Conservation (phyloP, 768 basidiomycete genomes). For the Pluteus cervinus region DNA sequence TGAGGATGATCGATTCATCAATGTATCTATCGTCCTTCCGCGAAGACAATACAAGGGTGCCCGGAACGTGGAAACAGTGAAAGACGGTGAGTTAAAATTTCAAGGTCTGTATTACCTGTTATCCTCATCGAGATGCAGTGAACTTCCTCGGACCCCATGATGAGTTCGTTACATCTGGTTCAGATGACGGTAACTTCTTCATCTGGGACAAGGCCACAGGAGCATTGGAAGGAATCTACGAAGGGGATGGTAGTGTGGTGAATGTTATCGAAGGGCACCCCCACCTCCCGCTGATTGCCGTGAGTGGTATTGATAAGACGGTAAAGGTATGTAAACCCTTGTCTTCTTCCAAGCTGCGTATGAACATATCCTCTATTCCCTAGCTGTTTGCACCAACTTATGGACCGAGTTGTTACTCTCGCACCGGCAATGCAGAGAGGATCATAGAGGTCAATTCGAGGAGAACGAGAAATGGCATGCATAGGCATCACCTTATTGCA, state of each 20-base stretch:
- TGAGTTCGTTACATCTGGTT: constrained; percentile 77
- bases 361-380: constrained; percentile 5
- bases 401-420: constrained; percentile 46
- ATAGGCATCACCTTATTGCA: constrained; percentile 20
- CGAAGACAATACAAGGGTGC: constrained; percentile 60
- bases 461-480: constrained; percentile 22
- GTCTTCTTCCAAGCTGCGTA: background rate
- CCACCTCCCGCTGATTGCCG: constrained; percentile 72
- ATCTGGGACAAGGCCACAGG: constrained; percentile 74
- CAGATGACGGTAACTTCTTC: constrained; percentile 86
- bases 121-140: constrained; percentile 34
- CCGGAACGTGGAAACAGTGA: constrained; percentile 78
- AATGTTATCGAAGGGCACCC: constrained; percentile 88
- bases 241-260: constrained; percentile 77
- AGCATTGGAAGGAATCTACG: constrained; percentile 65
- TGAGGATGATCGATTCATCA: constrained; percentile 17
- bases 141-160: constrained; percentile 79
- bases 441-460: constrained; percentile 56
- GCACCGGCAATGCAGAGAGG: constrained; percentile 38
- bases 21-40: constrained; percentile 56
- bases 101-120: background rate
- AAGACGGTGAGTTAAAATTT: constrained; percentile 58
- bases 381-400: constrained; percentile 64
- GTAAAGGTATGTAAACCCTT: constrained; percentile 55
- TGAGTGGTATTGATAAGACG: constrained; percentile 81